phyloP scores from a whole-genome alignment of 2,329 filamentous ascomycete genomes.

The Talaromyces islandicus region DNA sequence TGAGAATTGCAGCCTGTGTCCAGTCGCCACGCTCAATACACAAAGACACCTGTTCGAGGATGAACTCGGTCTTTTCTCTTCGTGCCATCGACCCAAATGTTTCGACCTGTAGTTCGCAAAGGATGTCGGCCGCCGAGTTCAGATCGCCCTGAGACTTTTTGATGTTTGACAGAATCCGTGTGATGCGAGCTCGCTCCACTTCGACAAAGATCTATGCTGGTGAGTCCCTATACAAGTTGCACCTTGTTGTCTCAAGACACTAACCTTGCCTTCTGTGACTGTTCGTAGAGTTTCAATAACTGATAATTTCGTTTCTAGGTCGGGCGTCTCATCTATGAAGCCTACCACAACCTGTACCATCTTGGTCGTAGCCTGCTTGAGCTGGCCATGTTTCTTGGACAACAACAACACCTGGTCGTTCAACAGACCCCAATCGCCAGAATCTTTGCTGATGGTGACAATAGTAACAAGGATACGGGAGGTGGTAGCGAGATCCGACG shows the following conservation, averaged over 20 bases:
- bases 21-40: constrained; percentile 96
- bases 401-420: constrained; percentile 94
- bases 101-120: constrained; percentile 97
- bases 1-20: constrained; percentile 90
- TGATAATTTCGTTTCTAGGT: constrained; percentile 78
- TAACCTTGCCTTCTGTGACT: constrained; percentile 90
- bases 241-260: constrained; percentile 12
- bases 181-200: constrained; percentile 93
- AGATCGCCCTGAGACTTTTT: constrained; percentile 94
- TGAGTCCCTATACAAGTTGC: constrained; percentile 9
- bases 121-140: constrained; percentile 80
- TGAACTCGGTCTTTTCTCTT: constrained; percentile 98
- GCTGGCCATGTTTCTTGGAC: constrained; percentile 99
- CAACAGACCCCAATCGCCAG: constrained; percentile 86
- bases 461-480: constrained; percentile 82
- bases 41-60: constrained; percentile 85
- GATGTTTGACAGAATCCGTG: constrained; percentile 91
- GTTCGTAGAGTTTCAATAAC: constrained; percentile 93
- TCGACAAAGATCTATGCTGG: constrained; percentile 80
- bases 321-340: constrained; percentile 82
- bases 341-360: constrained; percentile 97
- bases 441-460: constrained; percentile 89
- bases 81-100: constrained; percentile 98
- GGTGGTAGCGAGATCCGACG: constrained; percentile 92
- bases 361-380: constrained; percentile 97